Conservation (phyloP, 768 basidiomycete genomes). For the Podaxis pistillaris region DNA sequence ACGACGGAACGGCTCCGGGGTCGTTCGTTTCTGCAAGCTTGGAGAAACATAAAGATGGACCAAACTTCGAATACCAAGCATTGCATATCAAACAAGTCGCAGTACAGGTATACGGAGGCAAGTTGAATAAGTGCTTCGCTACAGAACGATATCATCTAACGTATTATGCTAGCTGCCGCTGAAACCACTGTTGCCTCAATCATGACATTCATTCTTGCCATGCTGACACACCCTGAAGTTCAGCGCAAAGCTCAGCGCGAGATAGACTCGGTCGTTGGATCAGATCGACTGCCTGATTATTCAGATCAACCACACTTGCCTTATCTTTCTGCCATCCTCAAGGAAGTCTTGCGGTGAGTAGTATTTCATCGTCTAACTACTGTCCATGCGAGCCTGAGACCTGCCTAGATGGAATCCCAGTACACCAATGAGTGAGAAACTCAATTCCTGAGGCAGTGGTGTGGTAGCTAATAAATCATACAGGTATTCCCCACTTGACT, state of each 20-base stretch:
- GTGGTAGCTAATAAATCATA: too few species aligned
- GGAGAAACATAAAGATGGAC: neutral
- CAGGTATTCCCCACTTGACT: conserved; percentile 31
- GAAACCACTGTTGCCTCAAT: conserved; percentile 30
- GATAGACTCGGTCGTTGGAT: conserved; percentile 5
- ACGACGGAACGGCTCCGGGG: neutral
- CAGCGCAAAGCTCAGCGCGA: conserved; percentile 12
- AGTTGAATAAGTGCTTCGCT: neutral
- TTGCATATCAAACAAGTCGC: neutral
- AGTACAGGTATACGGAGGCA: conserved; percentile 5
- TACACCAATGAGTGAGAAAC: neutral
- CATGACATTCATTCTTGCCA: conserved; percentile 35
- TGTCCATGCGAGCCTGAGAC: neutral
- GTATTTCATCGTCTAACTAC: neutral
- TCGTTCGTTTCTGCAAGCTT: neutral
- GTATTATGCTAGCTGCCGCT: conserved; percentile 1
- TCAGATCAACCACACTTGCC: conserved; percentile 19
- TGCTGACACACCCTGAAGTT: conserved; percentile 11
- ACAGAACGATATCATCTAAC: too few species aligned
- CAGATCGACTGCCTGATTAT: conserved; percentile 16
- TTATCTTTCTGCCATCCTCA: conserved; percentile 23
- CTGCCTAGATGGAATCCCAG: conserved; percentile 7
- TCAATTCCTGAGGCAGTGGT: too few species aligned
- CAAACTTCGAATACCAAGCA: neutral
- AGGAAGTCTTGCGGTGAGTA: conserved; percentile 21